Conservation (phyloP, 257 asterid genomes). For the Sherardia arvensis region DNA sequence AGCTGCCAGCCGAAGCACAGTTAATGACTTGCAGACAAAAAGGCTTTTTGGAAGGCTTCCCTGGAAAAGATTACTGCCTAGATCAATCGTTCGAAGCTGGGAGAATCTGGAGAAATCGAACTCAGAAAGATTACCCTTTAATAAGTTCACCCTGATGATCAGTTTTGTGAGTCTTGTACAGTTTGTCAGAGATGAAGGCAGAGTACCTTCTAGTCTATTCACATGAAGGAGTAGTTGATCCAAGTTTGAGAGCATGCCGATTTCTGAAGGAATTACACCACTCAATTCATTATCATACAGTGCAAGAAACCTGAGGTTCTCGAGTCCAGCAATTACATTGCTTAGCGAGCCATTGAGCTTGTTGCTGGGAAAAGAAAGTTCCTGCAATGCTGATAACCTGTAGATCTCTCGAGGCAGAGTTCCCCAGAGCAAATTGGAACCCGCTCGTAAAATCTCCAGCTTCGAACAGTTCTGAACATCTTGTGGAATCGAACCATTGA, state of each 20-base stretch:
- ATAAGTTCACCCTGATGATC: conserved; percentile 25
- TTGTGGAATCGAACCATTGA: conserved; percentile 17
- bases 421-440: conserved; percentile 51
- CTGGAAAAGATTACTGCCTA: conserved; percentile 56
- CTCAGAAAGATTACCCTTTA: conserved; percentile 60
- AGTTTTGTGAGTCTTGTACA: conserved; percentile 52
- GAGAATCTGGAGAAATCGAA: conserved; percentile 62
- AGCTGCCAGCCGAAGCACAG: conserved; percentile 64
- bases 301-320: conserved; percentile 43
- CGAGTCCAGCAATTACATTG: conserved; percentile 39
- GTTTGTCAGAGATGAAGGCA: conserved; percentile 63
- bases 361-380: conserved; percentile 33
- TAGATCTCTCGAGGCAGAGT: conserved; percentile 54
- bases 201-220: conserved; percentile 53
- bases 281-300: conserved; percentile 50
- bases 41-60: conserved; percentile 64
- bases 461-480: not conserved
- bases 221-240: conserved; percentile 63
- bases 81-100: conserved; percentile 51
- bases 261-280: conserved; percentile 56
- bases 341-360: conserved; percentile 40
- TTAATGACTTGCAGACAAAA: conserved; percentile 58
- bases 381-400: conserved; percentile 35
- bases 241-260: conserved; percentile 57
- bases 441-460: conserved; percentile 12